Conservation (phyloP, 257 asterid species). For the Eustoma russellianum region DNA sequence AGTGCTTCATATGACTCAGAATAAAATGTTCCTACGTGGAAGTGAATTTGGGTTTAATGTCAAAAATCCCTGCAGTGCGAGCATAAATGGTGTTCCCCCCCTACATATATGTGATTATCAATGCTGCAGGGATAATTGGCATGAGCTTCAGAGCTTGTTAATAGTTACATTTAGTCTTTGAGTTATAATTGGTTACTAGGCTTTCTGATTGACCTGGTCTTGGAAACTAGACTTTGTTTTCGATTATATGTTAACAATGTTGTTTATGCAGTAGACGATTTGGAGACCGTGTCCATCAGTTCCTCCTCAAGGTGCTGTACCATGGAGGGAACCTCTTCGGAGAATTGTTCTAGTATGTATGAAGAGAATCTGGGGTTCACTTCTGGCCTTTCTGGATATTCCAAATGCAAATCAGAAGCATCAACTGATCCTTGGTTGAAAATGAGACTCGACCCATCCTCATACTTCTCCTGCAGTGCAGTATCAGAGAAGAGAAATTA, state of each 20-base stretch:
- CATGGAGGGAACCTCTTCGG: conserved; percentile 33
- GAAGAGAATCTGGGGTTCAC: conserved; percentile 19
- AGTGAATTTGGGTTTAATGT: too few relatives aligned
- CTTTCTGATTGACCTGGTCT: too few relatives aligned
- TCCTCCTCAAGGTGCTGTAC: conserved; percentile 27
- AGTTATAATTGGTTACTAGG: too few relatives aligned
- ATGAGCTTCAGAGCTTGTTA: too few relatives aligned
- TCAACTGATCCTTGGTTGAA: conserved; percentile 40
- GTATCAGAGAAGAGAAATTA: conserved; percentile 24
- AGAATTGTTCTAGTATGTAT: conserved; percentile 24
- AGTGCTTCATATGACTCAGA: too few relatives aligned
- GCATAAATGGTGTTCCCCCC: too few relatives aligned
- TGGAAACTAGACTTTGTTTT: conserved; percentile 1
- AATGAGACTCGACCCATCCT: conserved; percentile 47
- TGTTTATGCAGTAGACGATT: conserved; percentile 20
- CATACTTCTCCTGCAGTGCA: conserved; percentile 48
- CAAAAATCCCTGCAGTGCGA: too few relatives aligned
- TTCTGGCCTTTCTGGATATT: conserved; percentile 22
- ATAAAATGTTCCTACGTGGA: too few relatives aligned
- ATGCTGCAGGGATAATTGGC: too few relatives aligned
- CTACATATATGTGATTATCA: too few relatives aligned
- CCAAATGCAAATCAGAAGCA: conserved; percentile 27
- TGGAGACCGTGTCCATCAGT: conserved; percentile 18
- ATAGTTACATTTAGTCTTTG: too few relatives aligned
- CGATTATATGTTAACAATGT: not conserved